Conservation (phyloP, 768 basidiomycete genomes). For the Hypsizygus marmoreus region DNA sequence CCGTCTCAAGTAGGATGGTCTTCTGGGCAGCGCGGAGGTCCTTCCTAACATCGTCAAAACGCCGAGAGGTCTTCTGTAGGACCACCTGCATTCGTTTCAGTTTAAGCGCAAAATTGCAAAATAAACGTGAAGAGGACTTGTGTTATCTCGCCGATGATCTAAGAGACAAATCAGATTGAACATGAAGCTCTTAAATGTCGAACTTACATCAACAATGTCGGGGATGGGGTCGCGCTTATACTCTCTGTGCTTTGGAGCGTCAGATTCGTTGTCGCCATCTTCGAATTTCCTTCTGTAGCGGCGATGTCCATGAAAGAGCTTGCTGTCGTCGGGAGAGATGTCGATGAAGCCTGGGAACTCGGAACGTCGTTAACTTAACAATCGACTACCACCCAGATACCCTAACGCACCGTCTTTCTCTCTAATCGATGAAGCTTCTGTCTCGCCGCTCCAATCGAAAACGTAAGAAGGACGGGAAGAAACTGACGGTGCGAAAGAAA, state of each 20-base stretch:
- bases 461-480: conserved; percentile 2
- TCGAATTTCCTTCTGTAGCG: no score
- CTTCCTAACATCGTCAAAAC: conserved; percentile 48
- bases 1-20: conserved; percentile 48
- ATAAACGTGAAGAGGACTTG: conserved; percentile 40
- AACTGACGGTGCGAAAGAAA: conserved; percentile 14
- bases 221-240: conserved; percentile 6
- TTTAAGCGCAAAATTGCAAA: neutral
- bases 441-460: conserved; percentile 1
- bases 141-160: conserved; percentile 56
- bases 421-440: neutral
- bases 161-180: neutral
- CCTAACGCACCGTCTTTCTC: conserved; percentile 9
- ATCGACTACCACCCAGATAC: no score
- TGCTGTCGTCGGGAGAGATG: no score
- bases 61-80: conserved; percentile 44
- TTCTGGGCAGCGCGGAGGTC: conserved; percentile 46
- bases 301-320: no score
- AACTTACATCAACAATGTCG: conserved; percentile 46
- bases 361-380: no score
- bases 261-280: neutral
- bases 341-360: no score
- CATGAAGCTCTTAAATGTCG: neutral
- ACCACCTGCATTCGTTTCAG: conserved; percentile 48
- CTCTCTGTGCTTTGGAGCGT: conserved; percentile 4